These are phyloP conservation scores for Citrullus colocynthis DNA, from an alignment of 306 rosid genomes.

Conservation along the genomic window DNA sequence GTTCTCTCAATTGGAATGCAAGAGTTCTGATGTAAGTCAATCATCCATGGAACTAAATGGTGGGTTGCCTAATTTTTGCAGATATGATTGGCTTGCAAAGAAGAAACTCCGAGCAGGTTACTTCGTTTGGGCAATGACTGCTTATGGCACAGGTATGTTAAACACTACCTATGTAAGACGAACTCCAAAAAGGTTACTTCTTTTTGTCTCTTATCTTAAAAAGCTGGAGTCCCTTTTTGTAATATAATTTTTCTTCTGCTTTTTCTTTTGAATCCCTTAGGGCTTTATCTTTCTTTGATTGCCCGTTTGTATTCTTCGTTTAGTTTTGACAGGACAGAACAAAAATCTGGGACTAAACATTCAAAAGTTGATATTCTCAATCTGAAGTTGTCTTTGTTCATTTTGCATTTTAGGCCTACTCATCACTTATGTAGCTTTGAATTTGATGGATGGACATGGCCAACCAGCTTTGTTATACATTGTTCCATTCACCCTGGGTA, in stretches of 20 bases:
- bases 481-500: conserved; percentile 93
- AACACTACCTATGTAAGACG: background rate
- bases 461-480: conserved; percentile 96
- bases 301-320: background rate
- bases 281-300: background rate
- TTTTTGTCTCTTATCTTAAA: background rate
- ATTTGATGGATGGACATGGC: conserved; percentile 98
- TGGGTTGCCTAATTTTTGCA: conserved; percentile 20
- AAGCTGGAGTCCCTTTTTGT: background rate
- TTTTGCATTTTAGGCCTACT: conserved; percentile 55
- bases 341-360: background rate
- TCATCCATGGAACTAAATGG: conserved; percentile 7
- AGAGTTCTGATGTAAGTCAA: background rate
- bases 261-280: background rate
- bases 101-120: conserved; percentile 69
- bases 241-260: background rate
- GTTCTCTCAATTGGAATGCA: background rate
- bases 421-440: conserved; percentile 84
- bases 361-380: background rate
- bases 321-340: background rate
- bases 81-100: conserved; percentile 94
- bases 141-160: conserved; percentile 88
- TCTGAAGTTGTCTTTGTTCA: background rate
- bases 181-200: background rate
- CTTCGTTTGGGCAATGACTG: conserved; percentile 94